phyloP scores from a whole-genome alignment of 306 rosid species.

The Lablab purpureus region DNA sequence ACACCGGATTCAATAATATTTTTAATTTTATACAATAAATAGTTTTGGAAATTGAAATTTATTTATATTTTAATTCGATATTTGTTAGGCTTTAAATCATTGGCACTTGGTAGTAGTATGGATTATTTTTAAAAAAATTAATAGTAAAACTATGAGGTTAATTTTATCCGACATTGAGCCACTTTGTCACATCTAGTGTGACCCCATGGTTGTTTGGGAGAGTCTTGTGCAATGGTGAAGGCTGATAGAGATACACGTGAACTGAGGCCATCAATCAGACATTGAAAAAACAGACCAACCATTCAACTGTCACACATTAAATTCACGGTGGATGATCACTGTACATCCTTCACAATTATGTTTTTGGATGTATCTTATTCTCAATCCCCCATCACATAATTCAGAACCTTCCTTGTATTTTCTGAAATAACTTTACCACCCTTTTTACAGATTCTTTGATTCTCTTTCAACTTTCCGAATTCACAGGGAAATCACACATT shows the following conservation, averaged over 20 bases:
- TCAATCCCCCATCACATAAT: constrained; percentile 18
- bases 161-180: neutral
- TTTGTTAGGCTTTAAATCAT: too few species aligned
- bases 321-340: constrained; percentile 1
- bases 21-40: too few species aligned
- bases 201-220: neutral
- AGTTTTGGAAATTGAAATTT: too few species aligned
- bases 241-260: constrained; percentile 18
- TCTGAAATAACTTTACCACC: constrained; percentile 12
- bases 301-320: neutral
- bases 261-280: constrained; percentile 7
- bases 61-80: too few species aligned
- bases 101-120: too few species aligned
- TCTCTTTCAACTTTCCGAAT: constrained; percentile 32
- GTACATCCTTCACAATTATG: constrained; percentile 4
- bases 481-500: neutral
- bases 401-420: constrained; percentile 33
- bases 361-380: constrained; percentile 35
- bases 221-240: neutral
- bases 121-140: too few species aligned
- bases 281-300: neutral
- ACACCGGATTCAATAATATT: too few species aligned
- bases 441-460: constrained; percentile 43
- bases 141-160: neutral
- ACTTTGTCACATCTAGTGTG: neutral